phyloP scores from a whole-genome alignment of 192 early-diverging fungal genomes.

The Pilaira anomala region DNA sequence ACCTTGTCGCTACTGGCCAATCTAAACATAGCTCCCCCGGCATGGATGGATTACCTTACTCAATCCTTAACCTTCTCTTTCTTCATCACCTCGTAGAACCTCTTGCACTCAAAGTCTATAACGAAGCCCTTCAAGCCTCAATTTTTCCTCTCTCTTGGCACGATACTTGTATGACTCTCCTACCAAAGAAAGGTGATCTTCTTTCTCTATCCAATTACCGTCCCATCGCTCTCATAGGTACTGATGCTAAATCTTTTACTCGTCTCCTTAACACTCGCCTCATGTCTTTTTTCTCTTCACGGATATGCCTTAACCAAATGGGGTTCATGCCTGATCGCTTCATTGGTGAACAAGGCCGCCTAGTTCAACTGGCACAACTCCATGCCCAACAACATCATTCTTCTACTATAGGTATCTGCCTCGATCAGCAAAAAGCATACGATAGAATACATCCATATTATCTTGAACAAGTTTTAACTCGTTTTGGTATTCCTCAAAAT shows the following conservation, averaged over 20 bases:
- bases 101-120: background rate
- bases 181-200: conserved; percentile 1
- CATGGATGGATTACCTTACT: too few species aligned
- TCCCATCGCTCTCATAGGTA: conserved; percentile 17
- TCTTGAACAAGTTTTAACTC: conserved; percentile 5
- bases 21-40: too few species aligned
- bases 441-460: conserved; percentile 29
- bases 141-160: background rate
- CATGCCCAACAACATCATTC: background rate
- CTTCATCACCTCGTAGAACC: too few species aligned
- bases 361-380: background rate
- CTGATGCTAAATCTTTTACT: conserved; percentile 24
- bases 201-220: background rate
- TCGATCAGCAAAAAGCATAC: conserved; percentile 32
- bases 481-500: conserved; percentile 7
- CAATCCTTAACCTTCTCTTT: too few species aligned
- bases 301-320: conserved; percentile 1
- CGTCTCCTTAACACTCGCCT: conserved; percentile 7
- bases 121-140: background rate
- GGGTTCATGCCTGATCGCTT: conserved; percentile 14
- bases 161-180: background rate
- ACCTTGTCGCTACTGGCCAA: too few species aligned
- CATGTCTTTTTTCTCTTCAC: background rate
- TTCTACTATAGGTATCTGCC: conserved; percentile 1
- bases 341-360: conserved; percentile 15